These are phyloP conservation scores for Daldinia concentrica DNA, from an alignment of 495 filamentous ascomycete species.

Conservation along the genomic window DNA sequence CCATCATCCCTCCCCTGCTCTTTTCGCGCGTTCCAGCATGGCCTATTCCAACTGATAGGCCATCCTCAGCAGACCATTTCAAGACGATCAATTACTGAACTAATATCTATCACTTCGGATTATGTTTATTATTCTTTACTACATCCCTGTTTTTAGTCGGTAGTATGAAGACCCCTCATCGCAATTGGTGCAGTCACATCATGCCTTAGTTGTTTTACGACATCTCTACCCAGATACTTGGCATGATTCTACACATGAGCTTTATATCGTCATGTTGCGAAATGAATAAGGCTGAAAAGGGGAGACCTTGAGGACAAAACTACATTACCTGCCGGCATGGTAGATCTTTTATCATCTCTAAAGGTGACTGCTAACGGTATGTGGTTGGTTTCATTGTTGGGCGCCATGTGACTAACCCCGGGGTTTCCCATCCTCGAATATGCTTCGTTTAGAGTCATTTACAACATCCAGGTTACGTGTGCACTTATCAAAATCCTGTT, in stretches of 20 bases:
- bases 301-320: background rate
- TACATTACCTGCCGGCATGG: background rate
- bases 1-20: background rate
- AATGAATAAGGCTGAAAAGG: background rate
- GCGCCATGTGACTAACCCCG: background rate
- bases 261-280: background rate
- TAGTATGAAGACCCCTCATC: conserved; percentile 13
- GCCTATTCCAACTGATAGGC: background rate
- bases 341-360: background rate
- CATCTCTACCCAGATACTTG: conserved; percentile 8
- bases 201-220: conserved; percentile 23
- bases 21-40: background rate
- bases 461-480: background rate
- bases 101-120: background rate
- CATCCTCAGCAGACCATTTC: background rate
- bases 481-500: background rate
- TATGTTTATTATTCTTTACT: background rate
- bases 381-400: background rate
- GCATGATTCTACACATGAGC: conserved; percentile 1
- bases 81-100: background rate
- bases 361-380: background rate
- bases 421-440: background rate
- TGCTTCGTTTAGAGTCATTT: background rate
- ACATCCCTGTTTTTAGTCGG: background rate
- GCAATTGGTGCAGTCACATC: conserved; percentile 21